Base-by-base conservation (phyloP, 139 green algal species). In the Bryopsis sp. region DNA sequence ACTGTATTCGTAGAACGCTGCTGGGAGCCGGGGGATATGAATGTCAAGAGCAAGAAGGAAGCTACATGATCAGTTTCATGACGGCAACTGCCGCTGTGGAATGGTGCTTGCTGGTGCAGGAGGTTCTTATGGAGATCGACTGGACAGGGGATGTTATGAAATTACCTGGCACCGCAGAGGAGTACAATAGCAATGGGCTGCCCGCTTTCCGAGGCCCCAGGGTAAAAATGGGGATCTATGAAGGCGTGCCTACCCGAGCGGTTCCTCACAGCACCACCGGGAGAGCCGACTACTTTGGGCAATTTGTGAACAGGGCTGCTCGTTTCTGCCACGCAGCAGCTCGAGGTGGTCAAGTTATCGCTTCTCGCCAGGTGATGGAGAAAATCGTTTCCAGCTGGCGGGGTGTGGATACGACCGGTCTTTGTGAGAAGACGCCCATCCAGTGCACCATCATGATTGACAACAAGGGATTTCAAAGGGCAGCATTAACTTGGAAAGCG, bases 11-110 rank as follows among this genome's bases (percentile, higher is more conserved):
- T 15, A 65, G 75, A 58, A 71, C 48, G 24, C 75, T 81, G 64
- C 50, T 81, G 71, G 59, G 66, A 0, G 65, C 60, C 31, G 48
- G 70, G 29, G 78, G 78, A 29, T 85, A 87, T 39, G 81, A 87
- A 66, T 83, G 79, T 54, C 81, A 85, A 67, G 78, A 84, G 78
- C 63, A 72, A 48, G 77, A 78, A 46, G 77, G 82, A 29, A 81
- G 65, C 68, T 87, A 81, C 72, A 88, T 88, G 75, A 75, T 88
- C 46, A 75, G 74, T 0, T 88, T 88, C 46, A 34, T 54, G 2
- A 54, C 34, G 24, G 64, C 80, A 6, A 63, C 39, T 4, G 72
- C 77, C 15, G 82, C 82, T 7, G 43, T 86, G n/a, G 73, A 85
- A 72, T 88, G 79, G 78, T 79, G 75, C 67, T 59, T 85, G 19